phyloP scores from a whole-genome alignment of 192 early-diverging fungal genomes.

The Oehlia diaphana region DNA sequence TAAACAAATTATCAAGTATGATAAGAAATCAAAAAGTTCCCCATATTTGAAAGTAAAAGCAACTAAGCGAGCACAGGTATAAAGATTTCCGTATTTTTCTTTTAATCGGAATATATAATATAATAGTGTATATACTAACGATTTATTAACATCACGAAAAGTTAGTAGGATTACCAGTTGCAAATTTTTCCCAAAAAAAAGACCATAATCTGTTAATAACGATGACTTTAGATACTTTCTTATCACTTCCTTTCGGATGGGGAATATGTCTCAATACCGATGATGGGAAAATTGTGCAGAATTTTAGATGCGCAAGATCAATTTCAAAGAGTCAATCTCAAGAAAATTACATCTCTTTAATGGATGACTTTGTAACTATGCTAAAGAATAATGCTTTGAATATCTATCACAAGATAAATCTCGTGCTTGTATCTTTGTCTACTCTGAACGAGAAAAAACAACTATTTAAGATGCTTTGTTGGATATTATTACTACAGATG shows the following conservation, averaged over 20 bases:
- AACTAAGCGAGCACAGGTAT: slow-evolving; percentile 3
- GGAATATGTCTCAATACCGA: slow-evolving; percentile 9
- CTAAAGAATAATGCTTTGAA: not conserved
- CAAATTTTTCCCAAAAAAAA: slow-evolving; percentile 4
- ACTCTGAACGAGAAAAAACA: slow-evolving; percentile 14
- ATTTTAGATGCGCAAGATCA: not conserved
- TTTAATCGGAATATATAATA: not conserved
- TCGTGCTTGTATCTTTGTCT: slow-evolving; percentile 24
- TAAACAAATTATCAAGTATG: slow-evolving; percentile 13
- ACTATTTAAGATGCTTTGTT: slow-evolving; percentile 19
- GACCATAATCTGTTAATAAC: slow-evolving; percentile 27
- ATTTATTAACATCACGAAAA: not conserved
- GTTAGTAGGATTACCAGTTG: not conserved
- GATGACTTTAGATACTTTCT: slow-evolving; percentile 21
- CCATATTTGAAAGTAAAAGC: not conserved
- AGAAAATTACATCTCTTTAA: not conserved
- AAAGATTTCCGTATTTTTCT: too few relatives aligned
- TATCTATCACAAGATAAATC: not conserved
- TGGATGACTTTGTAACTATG: slow-evolving; percentile 16
- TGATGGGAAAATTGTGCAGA: not conserved
- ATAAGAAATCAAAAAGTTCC: not conserved
- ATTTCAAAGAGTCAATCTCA: slow-evolving; percentile 2
- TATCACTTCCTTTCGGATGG: slow-evolving; percentile 7
- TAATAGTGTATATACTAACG: not conserved
- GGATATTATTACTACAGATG: not conserved